Base-by-base conservation (phyloP, 2,329 filamentous ascomycete genomes). In the Penicillium hesseltinei region DNA sequence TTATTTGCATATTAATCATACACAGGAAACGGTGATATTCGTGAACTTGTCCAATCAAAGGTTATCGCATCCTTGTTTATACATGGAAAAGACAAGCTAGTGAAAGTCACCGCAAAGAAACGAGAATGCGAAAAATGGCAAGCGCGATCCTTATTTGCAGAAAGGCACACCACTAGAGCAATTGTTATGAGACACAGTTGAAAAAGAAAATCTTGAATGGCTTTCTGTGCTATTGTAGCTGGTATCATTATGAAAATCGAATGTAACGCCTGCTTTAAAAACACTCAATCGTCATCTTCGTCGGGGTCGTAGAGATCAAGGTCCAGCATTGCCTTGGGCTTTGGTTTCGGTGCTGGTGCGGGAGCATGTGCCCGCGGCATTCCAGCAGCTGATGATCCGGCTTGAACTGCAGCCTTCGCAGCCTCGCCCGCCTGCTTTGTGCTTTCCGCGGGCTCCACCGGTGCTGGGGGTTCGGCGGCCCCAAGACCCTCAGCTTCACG, bases 401-500 rank as follows among this genome's bases (percentile, higher is more conserved):
- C 70, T 35, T 69, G 64, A 6, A 62, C 71, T 40, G 73, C 72
- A 17, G 71, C 71, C 54, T 65, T 71, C n/a, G 71, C 71, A 15
- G 69, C 66, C 58, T 75, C 70, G 19, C 61, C 68, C 5, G 65
- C 63, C 54, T 65, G 62, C 38, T 72, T 74, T 49, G 73, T 67
- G 48, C 72, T 73, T 46, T 73, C 73, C 6, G 68, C 77, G 1
- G 54, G 62, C 15, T 62, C 59, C 55, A 50, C 62, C 35, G 66
- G 77, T n/a, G 78, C 81, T 2, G 67, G 62, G 10, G 65, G 60
- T 66, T 74, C 69, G 74, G 79, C 59, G 74, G 75, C 65, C 69
- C 82, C 61, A 72, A 82, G 59, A 70, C 88, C 66, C 80, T 83
- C 50, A 79, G 88, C 45, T 72, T 87, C 29, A 81, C 88, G 13